Percentiles rank a stretch among this genome's conserved stretches.
Conservation (phyloP, 2,329 filamentous ascomycete species). For the Scedosporium dehoogii region DNA sequence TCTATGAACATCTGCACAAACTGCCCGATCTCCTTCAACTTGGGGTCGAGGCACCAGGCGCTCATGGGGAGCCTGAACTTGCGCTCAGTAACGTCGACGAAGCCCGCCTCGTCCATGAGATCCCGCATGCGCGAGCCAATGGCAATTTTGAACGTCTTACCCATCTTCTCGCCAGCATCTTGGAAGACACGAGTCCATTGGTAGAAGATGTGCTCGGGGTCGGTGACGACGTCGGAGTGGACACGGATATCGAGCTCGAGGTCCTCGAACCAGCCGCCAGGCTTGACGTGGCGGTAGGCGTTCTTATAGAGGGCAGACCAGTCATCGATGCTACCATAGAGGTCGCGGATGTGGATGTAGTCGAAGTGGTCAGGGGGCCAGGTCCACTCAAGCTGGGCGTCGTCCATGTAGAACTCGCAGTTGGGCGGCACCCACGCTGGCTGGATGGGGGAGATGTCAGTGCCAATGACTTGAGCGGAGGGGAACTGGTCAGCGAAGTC, state of each 20-base stretch:
- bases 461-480: conserved; percentile 33
- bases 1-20: conserved; percentile 20
- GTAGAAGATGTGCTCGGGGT: conserved; percentile 2
- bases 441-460: conserved; percentile 47
- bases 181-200: background rate
- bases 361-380: conserved; percentile 35
- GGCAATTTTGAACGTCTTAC: background rate
- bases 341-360: conserved; percentile 47
- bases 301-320: conserved; percentile 45
- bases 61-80: conserved; percentile 32
- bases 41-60: conserved; percentile 34
- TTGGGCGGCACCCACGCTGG: conserved; percentile 38
- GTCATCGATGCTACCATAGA: conserved; percentile 42
- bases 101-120: conserved; percentile 22
- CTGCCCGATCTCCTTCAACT: conserved; percentile 30
- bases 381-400: conserved; percentile 32
- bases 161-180: conserved; percentile 1
- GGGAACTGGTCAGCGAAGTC: conserved; percentile 36
- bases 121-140: background rate
- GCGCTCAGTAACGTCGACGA: conserved; percentile 25
- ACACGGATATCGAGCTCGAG: conserved; percentile 15
- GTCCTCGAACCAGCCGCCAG: conserved; percentile 23
- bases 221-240: background rate
- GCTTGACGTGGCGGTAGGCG: conserved; percentile 37
- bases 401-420: conserved; percentile 24